Evolutionary conservation across 73 alveolate genomes (phyloP).

Genomic region (Paramecium primaurelia): DNA sequence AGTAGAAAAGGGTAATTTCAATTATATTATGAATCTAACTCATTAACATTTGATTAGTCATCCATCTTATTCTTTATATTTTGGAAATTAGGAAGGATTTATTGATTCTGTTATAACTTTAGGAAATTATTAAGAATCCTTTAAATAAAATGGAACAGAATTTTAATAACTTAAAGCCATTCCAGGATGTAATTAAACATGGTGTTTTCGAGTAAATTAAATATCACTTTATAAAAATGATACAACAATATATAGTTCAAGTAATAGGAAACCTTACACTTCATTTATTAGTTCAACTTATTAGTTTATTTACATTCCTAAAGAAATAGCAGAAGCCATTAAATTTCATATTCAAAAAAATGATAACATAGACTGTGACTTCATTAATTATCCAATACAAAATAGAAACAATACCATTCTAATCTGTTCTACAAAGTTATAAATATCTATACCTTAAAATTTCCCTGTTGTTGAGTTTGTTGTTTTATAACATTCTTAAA

Average conservation of each 20-base stretch:
- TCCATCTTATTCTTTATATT: not conserved
- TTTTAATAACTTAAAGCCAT: not conserved
- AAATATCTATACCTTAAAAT: not conserved
- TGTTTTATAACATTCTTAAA: not conserved
- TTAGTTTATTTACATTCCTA: not conserved
- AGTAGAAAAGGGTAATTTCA: not conserved
- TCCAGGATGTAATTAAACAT: not conserved
- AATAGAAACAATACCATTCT: not conserved
- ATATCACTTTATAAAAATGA: not conserved
- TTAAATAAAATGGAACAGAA: not conserved
- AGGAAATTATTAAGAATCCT: not conserved
- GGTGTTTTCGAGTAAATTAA: not conserved
- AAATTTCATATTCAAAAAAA: not conserved
- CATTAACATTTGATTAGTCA: not conserved
- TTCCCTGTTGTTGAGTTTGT: not conserved
- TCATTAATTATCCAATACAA: not conserved
- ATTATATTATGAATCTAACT: not conserved
- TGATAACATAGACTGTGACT: not conserved
- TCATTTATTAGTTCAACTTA: slow-evolving; percentile 11
- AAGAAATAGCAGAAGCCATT: not conserved
- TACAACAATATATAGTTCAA: not conserved
- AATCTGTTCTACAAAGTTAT: not conserved
- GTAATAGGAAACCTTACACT: not conserved
- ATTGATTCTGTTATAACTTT: not conserved
- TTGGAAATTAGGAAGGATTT: not conserved